Base-by-base conservation (phyloP, 2,329 filamentous ascomycete species). In the Tolypocladium guangdongense region DNA sequence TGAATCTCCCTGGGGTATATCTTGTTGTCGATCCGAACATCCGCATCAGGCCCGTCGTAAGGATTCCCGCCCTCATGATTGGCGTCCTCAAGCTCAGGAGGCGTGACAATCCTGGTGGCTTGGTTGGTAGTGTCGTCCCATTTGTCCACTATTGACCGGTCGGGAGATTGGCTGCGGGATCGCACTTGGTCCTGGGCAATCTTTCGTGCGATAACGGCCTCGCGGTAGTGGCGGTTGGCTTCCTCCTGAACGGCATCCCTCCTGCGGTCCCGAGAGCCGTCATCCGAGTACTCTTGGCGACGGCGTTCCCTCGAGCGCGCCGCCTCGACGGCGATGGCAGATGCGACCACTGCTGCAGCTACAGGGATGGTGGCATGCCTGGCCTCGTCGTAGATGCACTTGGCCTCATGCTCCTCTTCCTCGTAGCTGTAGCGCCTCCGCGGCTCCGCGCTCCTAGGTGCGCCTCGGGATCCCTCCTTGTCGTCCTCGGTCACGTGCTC, bases 31-130 rank as follows among this genome's bases (percentile, higher is more conserved):
- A 84, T 78, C 51, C 70, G 72, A 52, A 85, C 81, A 63, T 86
- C 82, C n/a, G 82, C 82, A 60, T 86, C 73, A 2, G 82, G 82
- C 8, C 67, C 77, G 57, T 78, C 78, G 54, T 78, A 86, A 10
- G 67, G 74, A 52, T 72, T 75, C 65, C 76, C 77, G 41, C 73
- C 71, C 4, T 57, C 51, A 12, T 66, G 60, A 2, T 66, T 67
- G 53, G 62, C 64, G 6, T 71, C 66, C 35, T 75, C 71, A 70
- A 76, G 75, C 54, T 74, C 73, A 22, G 80, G 80, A 12, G 81
- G 80, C 2, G 79, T 78, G 51, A 79, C 73, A 54, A 84, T 79
- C 49, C 71, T 71, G 47, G 73, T 62, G n/a, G 68, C 52, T 36
- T 65, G 63, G 10, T 68, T 60, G 18, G 72, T 62, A 2, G 67